phyloP scores from a whole-genome alignment of 352 stramenopile species.

The Pythium periplocum region DNA sequence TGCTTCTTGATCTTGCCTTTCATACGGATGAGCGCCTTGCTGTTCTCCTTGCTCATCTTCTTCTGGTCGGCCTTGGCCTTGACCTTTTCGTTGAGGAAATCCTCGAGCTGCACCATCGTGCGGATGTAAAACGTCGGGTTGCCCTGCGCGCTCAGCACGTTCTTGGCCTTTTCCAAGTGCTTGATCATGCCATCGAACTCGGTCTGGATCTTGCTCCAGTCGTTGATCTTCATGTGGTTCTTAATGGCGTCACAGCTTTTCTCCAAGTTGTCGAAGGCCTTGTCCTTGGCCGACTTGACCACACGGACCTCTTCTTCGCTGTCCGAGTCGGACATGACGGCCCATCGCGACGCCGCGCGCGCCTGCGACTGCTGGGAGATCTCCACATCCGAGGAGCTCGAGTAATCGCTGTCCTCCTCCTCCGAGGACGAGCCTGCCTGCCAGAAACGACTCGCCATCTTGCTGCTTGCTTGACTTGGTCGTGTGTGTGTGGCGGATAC shows the following conservation, averaged over 20 bases:
- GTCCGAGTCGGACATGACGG: slow-evolving; percentile 79
- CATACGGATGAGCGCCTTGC: slow-evolving; percentile 95
- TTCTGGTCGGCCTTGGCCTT: slow-evolving; percentile 97
- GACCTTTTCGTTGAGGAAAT: slow-evolving; percentile 87
- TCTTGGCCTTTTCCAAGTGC: slow-evolving; percentile 88
- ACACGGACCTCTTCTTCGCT: slow-evolving; percentile 89
- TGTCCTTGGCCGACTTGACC: slow-evolving; percentile 87
- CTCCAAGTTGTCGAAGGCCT: slow-evolving; percentile 41
- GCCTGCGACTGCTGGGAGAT: slow-evolving; percentile 68
- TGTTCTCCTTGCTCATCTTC: slow-evolving; percentile 96
- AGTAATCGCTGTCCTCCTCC: slow-evolving; percentile 73
- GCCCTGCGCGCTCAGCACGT: slow-evolving; percentile 78
- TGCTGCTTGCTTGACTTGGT: slow-evolving; percentile 4
- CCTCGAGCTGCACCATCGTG: slow-evolving; percentile 91
- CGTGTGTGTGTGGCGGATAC: not conserved
- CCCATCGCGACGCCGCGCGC: slow-evolving; percentile 70
- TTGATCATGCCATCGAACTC: slow-evolving; percentile 94
- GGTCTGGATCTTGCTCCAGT: slow-evolving; percentile 93
- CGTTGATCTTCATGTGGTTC: slow-evolving; percentile 95
- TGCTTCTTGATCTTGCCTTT: slow-evolving; percentile 97
- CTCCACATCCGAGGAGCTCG: slow-evolving; percentile 70
- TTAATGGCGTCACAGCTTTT: slow-evolving; percentile 61
- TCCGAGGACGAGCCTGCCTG: slow-evolving; percentile 63
- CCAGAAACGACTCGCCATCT: slow-evolving; percentile 84
- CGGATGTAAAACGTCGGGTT: slow-evolving; percentile 92